Evolutionary conservation across 768 basidiomycete species (phyloP).

Genomic region (Pholiota conissans): DNA sequence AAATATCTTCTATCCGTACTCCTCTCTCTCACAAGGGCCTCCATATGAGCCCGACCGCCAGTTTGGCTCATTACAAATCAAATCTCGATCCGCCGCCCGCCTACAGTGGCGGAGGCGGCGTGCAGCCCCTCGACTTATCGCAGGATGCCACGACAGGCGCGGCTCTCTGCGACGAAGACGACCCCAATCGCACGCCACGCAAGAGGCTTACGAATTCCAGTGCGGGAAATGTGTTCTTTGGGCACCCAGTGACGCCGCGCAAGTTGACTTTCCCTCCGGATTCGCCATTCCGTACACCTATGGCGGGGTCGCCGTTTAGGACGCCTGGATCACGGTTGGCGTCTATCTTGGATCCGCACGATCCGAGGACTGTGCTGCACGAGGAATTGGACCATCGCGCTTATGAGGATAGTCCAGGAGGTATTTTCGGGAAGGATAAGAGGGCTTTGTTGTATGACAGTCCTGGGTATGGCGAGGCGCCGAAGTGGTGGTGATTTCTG

Average conservation of each 20-base stretch:
- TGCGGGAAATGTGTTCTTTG: slow-evolving; percentile 13
- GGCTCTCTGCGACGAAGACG: slow-evolving; percentile 23
- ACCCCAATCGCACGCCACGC: slow-evolving; percentile 40
- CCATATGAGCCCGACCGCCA: slow-evolving; percentile 68
- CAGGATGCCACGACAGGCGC: slow-evolving; percentile 7
- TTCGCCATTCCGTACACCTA: slow-evolving; percentile 38
- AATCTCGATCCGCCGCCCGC: slow-evolving; percentile 63
- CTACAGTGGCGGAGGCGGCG: slow-evolving; percentile 26
- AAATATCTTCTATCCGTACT: slow-evolving; percentile 61
- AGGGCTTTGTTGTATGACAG: slow-evolving; percentile 68
- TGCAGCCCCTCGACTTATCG: slow-evolving; percentile 20
- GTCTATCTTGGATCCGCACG: slow-evolving; percentile 72
- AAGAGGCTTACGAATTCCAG: slow-evolving; percentile 19
- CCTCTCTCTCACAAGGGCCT: slow-evolving; percentile 68
- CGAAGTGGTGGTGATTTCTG: slow-evolving; percentile 28
- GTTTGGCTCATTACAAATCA: slow-evolving; percentile 68
- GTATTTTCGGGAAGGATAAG: slow-evolving; percentile 61
- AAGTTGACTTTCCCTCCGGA: slow-evolving; percentile 39
- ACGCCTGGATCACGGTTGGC: slow-evolving; percentile 46
- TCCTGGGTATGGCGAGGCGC: slow-evolving; percentile 45
- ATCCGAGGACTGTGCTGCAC: slow-evolving; percentile 65
- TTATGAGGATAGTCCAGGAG: slow-evolving; percentile 57
- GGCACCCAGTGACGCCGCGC: slow-evolving; percentile 38
- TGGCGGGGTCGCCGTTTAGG: slow-evolving; percentile 36
- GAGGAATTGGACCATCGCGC: slow-evolving; percentile 64